Conservation (phyloP, 163 green algal species). For the Chlorella variabilis region DNA sequence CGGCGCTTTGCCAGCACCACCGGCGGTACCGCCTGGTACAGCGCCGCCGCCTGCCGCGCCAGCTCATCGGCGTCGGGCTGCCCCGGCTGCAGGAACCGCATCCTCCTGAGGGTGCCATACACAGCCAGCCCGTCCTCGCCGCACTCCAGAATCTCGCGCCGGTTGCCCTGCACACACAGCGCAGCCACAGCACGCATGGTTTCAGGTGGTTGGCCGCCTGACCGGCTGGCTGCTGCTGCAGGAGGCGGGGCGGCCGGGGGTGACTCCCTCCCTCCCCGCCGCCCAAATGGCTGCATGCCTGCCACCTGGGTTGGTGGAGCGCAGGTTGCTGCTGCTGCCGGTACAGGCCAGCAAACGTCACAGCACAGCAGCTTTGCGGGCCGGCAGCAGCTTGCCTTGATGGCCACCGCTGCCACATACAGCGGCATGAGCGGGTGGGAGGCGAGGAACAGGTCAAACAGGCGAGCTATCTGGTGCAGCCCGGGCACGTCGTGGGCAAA, state of each 20-base stretch:
- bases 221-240: no score
- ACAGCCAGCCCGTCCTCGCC: slow-evolving; percentile 67
- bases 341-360: no score
- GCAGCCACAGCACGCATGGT: background rate
- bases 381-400: slow-evolving; percentile 46
- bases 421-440: slow-evolving; percentile 92
- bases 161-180: slow-evolving; percentile 2
- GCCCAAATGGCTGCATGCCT: no score
- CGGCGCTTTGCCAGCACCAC: background rate
- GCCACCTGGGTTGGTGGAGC: no score
- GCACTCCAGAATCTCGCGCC: slow-evolving; percentile 64
- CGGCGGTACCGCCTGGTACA: slow-evolving; percentile 43
- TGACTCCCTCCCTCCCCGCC: no score
- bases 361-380: no score
- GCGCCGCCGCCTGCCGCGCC: slow-evolving; percentile 44
- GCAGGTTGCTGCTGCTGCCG: background rate
- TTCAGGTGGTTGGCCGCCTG: no score
- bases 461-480: slow-evolving; percentile 57
- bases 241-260: no score
- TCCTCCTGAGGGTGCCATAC: slow-evolving; percentile 74
- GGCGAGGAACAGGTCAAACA: slow-evolving; percentile 95
- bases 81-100: slow-evolving; percentile 57
- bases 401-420: slow-evolving; percentile 83
- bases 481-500: slow-evolving; percentile 83
- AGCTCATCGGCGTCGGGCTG: slow-evolving; percentile 51